Evolutionary conservation across 106 monocot species (phyloP), one percentile per base, ranked within the genome.

Genomic region (Acorus gramineus): DNA sequence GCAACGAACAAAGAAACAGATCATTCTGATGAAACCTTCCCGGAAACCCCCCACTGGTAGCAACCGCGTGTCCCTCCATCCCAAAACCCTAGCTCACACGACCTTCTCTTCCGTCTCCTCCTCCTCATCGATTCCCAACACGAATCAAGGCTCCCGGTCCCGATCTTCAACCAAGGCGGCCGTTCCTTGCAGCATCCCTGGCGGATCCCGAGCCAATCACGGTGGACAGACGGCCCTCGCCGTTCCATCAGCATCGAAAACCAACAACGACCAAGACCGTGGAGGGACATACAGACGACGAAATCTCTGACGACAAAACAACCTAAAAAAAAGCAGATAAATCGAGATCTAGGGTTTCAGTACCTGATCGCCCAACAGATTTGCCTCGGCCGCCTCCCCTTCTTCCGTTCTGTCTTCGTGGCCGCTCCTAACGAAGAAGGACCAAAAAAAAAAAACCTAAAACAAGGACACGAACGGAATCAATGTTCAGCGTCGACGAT

Each of bases 271-370:
- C 28, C 28, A 28, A 28, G 28, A 28, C 28, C 28, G 28, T 28
- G 28, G 28, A 28, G 28, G 28, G 28, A 28, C 28, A 28, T 28
- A 28, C 28, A 28, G 28, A 28, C 28, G 28, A 28, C 28, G 28
- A 28, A 28, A 28, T 28, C n/a, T 28, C 0, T 28, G 28, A 13
- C 11, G 56, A 8, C 57, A 73, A 66, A 73, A 7, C 46, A 66
- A 47, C 59, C 58, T n/a, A 73, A 66, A 4, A 58, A 28, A 73
- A 73, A 65, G 60, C 52, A 73, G 52, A 66, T 14, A 73, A 66
- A 66, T 66, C 59, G 66, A 73, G 51, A 73, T 65, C 73, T 73
- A 73, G 66, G 66, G 66, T 73, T 73, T 73, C 65, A 59, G 53
- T 73, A 73, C 73, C 73, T 73, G 73, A 59, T 59, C 59, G 59